Percentiles rank a stretch among this genome's conserved stretches.
phyloP scores from a whole-genome alignment of 108 stramenopile genomes.

The Skeletonema costatum region DNA sequence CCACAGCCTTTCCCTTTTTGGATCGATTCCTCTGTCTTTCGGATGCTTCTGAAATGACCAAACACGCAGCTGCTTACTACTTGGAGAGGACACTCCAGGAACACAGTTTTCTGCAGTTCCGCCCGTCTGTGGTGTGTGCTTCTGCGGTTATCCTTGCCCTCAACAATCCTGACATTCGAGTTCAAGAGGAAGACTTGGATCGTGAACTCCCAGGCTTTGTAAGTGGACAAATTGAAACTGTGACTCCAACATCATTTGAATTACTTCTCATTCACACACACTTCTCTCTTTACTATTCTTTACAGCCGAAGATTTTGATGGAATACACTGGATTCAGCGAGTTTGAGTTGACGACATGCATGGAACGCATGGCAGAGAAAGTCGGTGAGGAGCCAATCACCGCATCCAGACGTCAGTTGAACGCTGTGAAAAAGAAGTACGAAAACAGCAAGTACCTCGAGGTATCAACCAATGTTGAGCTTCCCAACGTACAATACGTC shows the following conservation, averaged over 20 bases:
- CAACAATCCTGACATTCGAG: slow-evolving; percentile 43
- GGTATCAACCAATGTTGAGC: slow-evolving; percentile 45
- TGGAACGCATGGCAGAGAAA: slow-evolving; percentile 47
- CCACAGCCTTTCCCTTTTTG: slow-evolving; percentile 94
- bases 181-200: slow-evolving; percentile 24
- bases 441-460: slow-evolving; percentile 49
- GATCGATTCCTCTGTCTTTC: slow-evolving; percentile 74
- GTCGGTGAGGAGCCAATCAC: slow-evolving; percentile 59
- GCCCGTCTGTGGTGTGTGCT: slow-evolving; percentile 88
- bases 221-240: background rate
- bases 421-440: slow-evolving; percentile 75
- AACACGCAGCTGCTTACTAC: slow-evolving; percentile 86
- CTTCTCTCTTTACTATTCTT: background rate
- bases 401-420: slow-evolving; percentile 52
- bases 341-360: slow-evolving; percentile 29
- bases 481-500: slow-evolving; percentile 31
- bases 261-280: slow-evolving; percentile 3
- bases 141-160: slow-evolving; percentile 90
- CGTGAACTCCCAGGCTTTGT: slow-evolving; percentile 39
- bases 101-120: slow-evolving; percentile 81
- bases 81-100: slow-evolving; percentile 97
- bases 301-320: slow-evolving; percentile 52
- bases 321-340: slow-evolving; percentile 69
- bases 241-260: background rate
- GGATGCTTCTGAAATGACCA: slow-evolving; percentile 53